phyloP scores from a whole-genome alignment of 208 protist genomes.

The Leishmania martiniquensis region DNA sequence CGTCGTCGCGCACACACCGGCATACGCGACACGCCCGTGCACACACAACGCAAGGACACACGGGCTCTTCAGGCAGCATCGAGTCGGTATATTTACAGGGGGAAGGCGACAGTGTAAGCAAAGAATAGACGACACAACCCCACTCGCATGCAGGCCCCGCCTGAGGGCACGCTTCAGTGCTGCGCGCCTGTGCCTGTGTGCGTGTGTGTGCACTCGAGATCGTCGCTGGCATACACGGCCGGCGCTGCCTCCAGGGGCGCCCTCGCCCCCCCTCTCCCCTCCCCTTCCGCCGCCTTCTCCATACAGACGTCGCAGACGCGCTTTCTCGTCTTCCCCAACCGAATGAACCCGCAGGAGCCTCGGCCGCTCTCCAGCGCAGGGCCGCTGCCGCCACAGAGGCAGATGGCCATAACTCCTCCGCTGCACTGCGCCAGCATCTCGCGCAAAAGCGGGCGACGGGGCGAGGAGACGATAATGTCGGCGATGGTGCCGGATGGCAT shows the following conservation, averaged over 20 bases:
- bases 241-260: background rate
- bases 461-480: background rate
- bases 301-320: background rate
- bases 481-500: background rate
- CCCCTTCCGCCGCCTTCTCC: too few species aligned
- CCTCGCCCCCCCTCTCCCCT: background rate
- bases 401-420: background rate
- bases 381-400: conserved; percentile 4
- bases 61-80: background rate
- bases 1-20: background rate
- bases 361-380: background rate
- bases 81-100: background rate
- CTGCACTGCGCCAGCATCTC: background rate
- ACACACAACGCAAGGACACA: background rate
- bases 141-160: background rate
- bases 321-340: background rate
- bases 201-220: background rate
- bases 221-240: background rate
- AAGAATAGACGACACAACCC: background rate
- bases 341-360: background rate
- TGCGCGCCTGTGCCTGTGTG: conserved; percentile 1
- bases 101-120: background rate
- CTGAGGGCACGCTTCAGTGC: background rate
- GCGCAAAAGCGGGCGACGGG: conserved; percentile 9
- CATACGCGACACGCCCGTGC: background rate